Conservation (phyloP, 2,329 filamentous ascomycete genomes). For the Bipolaris victoriae region DNA sequence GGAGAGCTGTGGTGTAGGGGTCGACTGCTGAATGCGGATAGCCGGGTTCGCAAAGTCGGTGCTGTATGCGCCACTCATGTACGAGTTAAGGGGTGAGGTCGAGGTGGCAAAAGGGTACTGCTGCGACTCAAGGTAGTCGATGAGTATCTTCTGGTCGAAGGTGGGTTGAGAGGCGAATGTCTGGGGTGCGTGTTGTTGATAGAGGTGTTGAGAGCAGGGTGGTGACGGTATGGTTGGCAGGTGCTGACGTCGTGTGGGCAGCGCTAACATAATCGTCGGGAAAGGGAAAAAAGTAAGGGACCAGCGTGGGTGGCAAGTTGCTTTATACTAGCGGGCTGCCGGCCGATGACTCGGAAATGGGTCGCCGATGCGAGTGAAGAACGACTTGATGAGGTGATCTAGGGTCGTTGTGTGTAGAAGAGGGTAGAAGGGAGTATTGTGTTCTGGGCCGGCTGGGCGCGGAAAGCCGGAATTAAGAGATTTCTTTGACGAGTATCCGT, state of each 20-base stretch:
- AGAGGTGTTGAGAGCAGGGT: constrained; percentile 38
- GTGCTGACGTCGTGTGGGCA: constrained; percentile 48
- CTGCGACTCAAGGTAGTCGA: constrained; percentile 48
- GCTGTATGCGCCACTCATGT: constrained; percentile 43
- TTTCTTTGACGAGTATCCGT: constrained; percentile 18
- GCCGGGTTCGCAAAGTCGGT: constrained; percentile 45
- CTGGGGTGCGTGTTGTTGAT: constrained; percentile 39
- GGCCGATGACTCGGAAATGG: constrained; percentile 40
- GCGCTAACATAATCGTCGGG: constrained; percentile 45
- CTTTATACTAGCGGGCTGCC: constrained; percentile 46
- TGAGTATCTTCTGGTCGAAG: constrained; percentile 44
- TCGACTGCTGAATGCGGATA: constrained; percentile 51
- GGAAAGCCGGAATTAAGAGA: constrained; percentile 36
- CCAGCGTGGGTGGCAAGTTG: constrained; percentile 46
- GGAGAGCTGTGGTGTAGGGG: constrained; percentile 45
- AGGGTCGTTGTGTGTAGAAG: constrained; percentile 34
- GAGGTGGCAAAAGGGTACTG: constrained; percentile 34
- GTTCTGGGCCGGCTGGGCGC: constrained; percentile 29
- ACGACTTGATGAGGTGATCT: constrained; percentile 45
- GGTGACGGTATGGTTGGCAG: constrained; percentile 40
- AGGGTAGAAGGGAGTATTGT: constrained; percentile 28
- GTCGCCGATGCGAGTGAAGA: constrained; percentile 30
- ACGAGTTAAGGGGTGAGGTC: constrained; percentile 29
- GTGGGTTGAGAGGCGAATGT: constrained; percentile 32
- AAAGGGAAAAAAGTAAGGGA: constrained; percentile 40